phyloP scores from a whole-genome alignment of 768 basidiomycete species.

The Pleurotus sapidus region DNA sequence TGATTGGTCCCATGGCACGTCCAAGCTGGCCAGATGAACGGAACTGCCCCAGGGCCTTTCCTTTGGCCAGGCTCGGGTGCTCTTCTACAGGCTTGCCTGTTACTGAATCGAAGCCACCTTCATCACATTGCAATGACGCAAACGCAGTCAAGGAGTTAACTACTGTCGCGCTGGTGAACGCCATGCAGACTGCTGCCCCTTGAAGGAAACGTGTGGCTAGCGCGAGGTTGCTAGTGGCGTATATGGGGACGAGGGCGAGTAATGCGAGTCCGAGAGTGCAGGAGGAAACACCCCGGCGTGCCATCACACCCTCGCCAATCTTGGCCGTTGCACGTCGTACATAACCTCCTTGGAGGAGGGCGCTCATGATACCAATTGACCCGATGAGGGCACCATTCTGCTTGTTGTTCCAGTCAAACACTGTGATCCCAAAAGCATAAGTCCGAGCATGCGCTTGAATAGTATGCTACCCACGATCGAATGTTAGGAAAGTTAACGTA shows the following conservation, averaged over 20 bases:
- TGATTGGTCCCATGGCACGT: slow-evolving; percentile 85
- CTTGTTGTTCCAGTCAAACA: slow-evolving; percentile 86
- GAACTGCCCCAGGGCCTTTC: slow-evolving; percentile 24
- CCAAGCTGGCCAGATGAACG: slow-evolving; percentile 84
- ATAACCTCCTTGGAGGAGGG: slow-evolving; percentile 91
- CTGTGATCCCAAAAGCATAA: slow-evolving; percentile 32
- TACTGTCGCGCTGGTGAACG: slow-evolving; percentile 93
- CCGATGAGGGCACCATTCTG: slow-evolving; percentile 85
- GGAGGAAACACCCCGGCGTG: slow-evolving; percentile 71
- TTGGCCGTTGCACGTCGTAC: slow-evolving; percentile 78
- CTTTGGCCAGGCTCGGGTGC: slow-evolving; percentile 76
- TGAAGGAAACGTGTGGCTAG: slow-evolving; percentile 54
- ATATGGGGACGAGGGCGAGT: slow-evolving; percentile 68
- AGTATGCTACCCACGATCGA: slow-evolving; percentile 61
- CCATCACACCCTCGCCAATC: slow-evolving; percentile 80
- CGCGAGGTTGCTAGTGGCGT: slow-evolving; percentile 36
- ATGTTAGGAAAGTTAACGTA: slow-evolving; percentile 93
- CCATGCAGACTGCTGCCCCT: slow-evolving; percentile 78
- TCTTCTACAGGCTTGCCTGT: slow-evolving; percentile 53
- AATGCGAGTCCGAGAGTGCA: slow-evolving; percentile 71
- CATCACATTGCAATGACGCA: slow-evolving; percentile 90
- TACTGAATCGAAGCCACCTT: slow-evolving; percentile 49
- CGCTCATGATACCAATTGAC: slow-evolving; percentile 88
- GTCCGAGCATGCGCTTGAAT: not conserved
- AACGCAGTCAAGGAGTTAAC: slow-evolving; percentile 91